phyloP scores from a whole-genome alignment of 2,329 filamentous ascomycete genomes.

The Colletotrichum incanum region DNA sequence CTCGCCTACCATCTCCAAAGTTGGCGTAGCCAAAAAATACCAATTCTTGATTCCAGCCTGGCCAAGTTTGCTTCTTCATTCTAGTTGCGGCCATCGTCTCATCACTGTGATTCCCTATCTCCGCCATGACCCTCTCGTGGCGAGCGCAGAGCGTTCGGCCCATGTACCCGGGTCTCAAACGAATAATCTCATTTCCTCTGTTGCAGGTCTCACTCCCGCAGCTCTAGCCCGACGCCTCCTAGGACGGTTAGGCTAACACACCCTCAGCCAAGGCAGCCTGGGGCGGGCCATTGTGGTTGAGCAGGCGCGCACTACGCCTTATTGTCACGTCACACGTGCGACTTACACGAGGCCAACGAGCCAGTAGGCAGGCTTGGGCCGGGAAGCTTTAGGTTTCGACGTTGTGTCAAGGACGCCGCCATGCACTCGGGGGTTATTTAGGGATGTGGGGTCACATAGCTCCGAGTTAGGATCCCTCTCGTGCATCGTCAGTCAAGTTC shows the following conservation, averaged over 20 bases:
- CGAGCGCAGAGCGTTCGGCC: background rate
- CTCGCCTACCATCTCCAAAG: conserved; percentile 12
- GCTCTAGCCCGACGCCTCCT: conserved; percentile 13
- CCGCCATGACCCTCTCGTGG: too few relatives aligned
- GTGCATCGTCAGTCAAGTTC: background rate
- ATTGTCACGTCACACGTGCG: conserved; percentile 3
- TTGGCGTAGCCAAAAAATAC: background rate
- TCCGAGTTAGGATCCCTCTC: background rate
- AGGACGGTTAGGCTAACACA: conserved; percentile 33
- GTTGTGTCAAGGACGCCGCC: background rate
- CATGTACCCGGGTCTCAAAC: background rate
- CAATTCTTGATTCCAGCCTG: background rate
- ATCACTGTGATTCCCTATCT: background rate
- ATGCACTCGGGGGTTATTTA: background rate
- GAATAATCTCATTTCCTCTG: background rate
- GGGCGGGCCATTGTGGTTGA: background rate
- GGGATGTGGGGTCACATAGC: background rate
- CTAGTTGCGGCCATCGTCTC: background rate
- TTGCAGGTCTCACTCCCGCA: conserved; percentile 9
- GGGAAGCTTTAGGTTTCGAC: background rate
- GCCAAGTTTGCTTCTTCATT: background rate
- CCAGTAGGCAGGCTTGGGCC: conserved; percentile 1
- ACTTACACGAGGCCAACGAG: conserved; percentile 11
- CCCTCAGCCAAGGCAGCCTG: conserved; percentile 36
- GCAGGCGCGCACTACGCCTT: background rate